Conservation (phyloP, 1,284 basidiomycete species). For the Ganoderma lingzhi region DNA sequence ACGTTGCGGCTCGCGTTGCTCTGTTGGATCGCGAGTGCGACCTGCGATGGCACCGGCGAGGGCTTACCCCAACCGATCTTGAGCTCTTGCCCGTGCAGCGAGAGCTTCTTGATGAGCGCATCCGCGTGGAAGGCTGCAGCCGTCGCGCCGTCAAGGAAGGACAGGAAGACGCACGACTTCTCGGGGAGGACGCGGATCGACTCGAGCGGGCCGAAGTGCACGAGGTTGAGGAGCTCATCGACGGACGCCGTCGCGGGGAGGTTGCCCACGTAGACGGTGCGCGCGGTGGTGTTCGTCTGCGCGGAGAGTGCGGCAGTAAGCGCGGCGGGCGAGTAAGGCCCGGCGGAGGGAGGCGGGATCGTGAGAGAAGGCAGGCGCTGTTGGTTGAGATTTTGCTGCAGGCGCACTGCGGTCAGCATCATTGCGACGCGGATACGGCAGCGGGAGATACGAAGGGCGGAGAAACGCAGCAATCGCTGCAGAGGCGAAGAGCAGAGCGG, state of each 20-base stretch:
- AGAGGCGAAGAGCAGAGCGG: not conserved
- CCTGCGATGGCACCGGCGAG: conserved; percentile 84
- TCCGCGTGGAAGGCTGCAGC: conserved; percentile 96
- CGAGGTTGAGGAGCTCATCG: conserved; percentile 96
- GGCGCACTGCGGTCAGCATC: not conserved
- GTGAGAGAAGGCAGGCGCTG: conserved; percentile 69
- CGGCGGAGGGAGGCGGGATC: conserved; percentile 61
- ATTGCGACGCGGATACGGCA: not conserved
- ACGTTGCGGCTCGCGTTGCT: conserved; percentile 94
- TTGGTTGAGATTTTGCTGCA: conserved; percentile 48
- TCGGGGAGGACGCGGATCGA: conserved; percentile 96
- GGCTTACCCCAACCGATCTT: conserved; percentile 98
- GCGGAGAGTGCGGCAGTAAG: conserved; percentile 71
- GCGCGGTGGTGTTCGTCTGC: conserved; percentile 70
- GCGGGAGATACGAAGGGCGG: not conserved
- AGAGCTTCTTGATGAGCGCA: conserved; percentile 91
- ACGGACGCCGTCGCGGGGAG: conserved; percentile 96
- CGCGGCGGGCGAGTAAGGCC: conserved; percentile 76
- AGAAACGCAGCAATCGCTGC: conserved; percentile 10
- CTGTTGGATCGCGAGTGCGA: conserved; percentile 87
- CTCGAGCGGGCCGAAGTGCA: conserved; percentile 98
- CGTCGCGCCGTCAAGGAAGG: conserved; percentile 91
- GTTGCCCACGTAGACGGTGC: conserved; percentile 98
- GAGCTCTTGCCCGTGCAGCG: conserved; percentile 91
- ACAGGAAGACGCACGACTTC: conserved; percentile 98